Evolutionary conservation across 306 rosid species (phyloP).

Genomic region (Echinosophora koreensis): DNA sequence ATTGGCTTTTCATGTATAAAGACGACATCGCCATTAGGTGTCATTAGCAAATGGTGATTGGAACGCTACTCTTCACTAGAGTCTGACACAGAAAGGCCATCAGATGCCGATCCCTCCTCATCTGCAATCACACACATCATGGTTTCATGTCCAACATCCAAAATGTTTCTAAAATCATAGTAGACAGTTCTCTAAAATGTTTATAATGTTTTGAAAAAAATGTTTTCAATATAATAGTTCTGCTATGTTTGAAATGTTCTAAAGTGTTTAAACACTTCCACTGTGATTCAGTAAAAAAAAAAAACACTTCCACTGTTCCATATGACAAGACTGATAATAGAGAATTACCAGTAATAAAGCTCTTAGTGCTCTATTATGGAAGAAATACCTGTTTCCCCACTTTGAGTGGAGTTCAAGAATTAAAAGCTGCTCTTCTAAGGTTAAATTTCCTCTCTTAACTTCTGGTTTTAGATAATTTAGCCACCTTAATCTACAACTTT

Average conservation of each 20-base stretch:
- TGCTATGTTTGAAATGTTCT: too few relatives aligned
- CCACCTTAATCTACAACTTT: conserved; percentile 92
- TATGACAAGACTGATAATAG: too few relatives aligned
- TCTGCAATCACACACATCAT: conserved; percentile 66
- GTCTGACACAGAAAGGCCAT: conserved; percentile 57
- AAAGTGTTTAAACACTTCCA: too few relatives aligned
- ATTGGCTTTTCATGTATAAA: conserved; percentile 73
- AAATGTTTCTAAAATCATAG: too few relatives aligned
- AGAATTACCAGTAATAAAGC: too few relatives aligned
- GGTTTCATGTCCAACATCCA: too few relatives aligned
- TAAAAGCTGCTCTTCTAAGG: conserved; percentile 69
- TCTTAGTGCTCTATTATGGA: too few relatives aligned
- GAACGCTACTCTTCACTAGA: conserved; percentile 73
- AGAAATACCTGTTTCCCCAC: conserved; percentile 77
- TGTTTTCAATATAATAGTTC: too few relatives aligned
- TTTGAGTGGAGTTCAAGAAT: conserved; percentile 84
- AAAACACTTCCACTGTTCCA: too few relatives aligned
- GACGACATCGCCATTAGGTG: conserved; percentile 63
- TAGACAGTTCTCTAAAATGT: too few relatives aligned
- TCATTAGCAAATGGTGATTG: conserved; percentile 67
- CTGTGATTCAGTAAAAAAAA: too few relatives aligned
- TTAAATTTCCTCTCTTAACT: conserved; percentile 73
- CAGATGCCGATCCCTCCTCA: conserved; percentile 75
- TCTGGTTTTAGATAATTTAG: conserved; percentile 85
- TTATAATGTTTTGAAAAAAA: too few relatives aligned